These are phyloP conservation scores for Fraxinus albicans DNA, from an alignment of 305 asterid genomes.

Conservation along the genomic window DNA sequence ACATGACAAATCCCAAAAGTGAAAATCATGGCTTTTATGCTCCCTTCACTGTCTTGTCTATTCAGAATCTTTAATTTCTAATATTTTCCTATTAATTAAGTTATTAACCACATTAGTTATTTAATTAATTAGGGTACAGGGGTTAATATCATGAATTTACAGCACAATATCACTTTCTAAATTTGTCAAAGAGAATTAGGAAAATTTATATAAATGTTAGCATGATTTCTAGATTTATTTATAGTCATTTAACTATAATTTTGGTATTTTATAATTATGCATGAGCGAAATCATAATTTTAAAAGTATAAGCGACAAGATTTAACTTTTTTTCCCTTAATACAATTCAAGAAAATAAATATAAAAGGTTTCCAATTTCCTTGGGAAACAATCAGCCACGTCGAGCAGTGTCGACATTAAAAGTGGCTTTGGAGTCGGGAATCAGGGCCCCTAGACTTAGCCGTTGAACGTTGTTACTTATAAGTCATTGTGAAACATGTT, in stretches of 20 bases:
- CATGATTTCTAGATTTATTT: background rate
- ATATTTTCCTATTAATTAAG: background rate
- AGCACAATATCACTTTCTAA: background rate
- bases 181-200: background rate
- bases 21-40: slow-evolving; percentile 15
- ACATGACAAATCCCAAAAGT: slow-evolving; percentile 27
- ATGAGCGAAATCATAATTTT: too few species aligned
- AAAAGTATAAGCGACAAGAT: too few species aligned
- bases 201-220: background rate
- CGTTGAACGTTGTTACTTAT: background rate
- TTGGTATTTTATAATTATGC: background rate
- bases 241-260: background rate
- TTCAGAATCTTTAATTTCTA: background rate
- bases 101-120: background rate
- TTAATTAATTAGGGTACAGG: background rate
- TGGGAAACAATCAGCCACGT: background rate
- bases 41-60: background rate
- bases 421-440: background rate
- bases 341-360: too few species aligned
- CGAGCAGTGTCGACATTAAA: background rate
- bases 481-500: background rate
- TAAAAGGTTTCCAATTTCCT: too few species aligned
- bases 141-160: background rate
- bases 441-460: background rate
- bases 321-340: too few species aligned